Conservation (phyloP, 2,329 filamentous ascomycete genomes). For the Sphaerulina musiva region DNA sequence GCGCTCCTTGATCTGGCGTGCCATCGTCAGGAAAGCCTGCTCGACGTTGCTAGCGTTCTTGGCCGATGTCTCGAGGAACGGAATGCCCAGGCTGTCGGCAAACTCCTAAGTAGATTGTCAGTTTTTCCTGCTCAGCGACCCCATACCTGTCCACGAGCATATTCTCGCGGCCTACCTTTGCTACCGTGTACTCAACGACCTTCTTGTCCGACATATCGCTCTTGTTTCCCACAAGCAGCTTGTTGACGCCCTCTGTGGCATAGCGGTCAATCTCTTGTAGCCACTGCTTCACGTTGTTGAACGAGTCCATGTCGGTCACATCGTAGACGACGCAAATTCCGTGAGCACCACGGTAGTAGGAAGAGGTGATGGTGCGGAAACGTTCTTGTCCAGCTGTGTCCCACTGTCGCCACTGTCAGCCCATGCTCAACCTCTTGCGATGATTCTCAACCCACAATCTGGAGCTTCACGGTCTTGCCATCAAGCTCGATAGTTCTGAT, state of each 20-base stretch:
- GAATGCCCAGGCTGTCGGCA: constrained; percentile 95
- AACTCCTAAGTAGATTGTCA: constrained; percentile 65
- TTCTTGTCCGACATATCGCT: constrained; percentile 99
- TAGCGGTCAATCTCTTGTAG: constrained; percentile 99
- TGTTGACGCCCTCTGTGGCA: constrained; percentile 98
- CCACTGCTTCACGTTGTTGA: constrained; percentile 99
- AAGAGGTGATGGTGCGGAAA: constrained; percentile 99
- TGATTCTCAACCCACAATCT: constrained; percentile 66
- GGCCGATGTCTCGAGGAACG: constrained; percentile 98
- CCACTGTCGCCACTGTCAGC: constrained; percentile 58
- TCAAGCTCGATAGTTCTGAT: constrained; percentile 99
- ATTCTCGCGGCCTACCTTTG: constrained; percentile 65
- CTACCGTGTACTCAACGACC: constrained; percentile 98
- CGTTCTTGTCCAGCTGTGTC: constrained; percentile 98
- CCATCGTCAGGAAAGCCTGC: constrained; percentile 99
- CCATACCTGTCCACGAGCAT: background rate
- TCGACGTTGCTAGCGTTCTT: constrained; percentile 99
- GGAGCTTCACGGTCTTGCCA: constrained; percentile 98
- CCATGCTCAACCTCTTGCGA: background rate
- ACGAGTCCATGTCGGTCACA: constrained; percentile 99
- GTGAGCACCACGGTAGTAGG: constrained; percentile 98
- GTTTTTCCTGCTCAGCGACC: constrained; percentile 1
- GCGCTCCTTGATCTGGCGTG: constrained; percentile 98
- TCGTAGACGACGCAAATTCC: constrained; percentile 99
- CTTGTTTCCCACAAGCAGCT: constrained; percentile 99